Conservation (phyloP, 345 rosid species). For the Toxicodendron radicans region DNA sequence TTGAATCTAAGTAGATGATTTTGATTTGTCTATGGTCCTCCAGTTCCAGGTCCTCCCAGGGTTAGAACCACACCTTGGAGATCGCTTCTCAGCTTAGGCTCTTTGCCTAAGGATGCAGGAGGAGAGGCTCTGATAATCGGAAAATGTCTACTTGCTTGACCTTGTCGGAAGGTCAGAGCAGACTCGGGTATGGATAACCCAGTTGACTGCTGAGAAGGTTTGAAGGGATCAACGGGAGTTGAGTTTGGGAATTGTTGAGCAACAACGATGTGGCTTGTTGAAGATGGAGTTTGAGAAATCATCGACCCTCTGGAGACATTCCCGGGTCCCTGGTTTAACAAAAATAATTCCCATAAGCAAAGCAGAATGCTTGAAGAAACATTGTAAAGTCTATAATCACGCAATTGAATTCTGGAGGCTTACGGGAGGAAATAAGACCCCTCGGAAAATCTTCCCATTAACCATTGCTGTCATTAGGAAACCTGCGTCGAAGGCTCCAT, state of each 20-base stretch:
- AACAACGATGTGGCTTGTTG: slow-evolving; percentile 24
- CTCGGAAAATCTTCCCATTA: slow-evolving; percentile 64
- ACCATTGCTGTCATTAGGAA: slow-evolving; percentile 63
- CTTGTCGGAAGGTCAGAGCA: slow-evolving; percentile 23
- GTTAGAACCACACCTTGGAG: slow-evolving; percentile 70
- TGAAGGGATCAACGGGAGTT: slow-evolving; percentile 19
- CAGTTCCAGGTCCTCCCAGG: slow-evolving; percentile 67
- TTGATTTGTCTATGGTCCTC: slow-evolving; percentile 18
- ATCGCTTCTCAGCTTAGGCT: slow-evolving; percentile 51
- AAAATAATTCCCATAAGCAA: background rate
- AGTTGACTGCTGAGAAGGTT: slow-evolving; percentile 25
- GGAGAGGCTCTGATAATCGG: slow-evolving; percentile 24
- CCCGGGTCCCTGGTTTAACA: slow-evolving; percentile 35
- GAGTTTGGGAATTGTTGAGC: slow-evolving; percentile 27
- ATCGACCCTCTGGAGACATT: slow-evolving; percentile 25
- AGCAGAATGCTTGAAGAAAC: background rate
- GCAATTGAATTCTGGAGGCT: slow-evolving; percentile 9
- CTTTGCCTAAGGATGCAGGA: slow-evolving; percentile 32
- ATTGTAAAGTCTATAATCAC: background rate
- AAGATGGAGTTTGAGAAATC: slow-evolving; percentile 29
- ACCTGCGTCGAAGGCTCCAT: slow-evolving; percentile 73
- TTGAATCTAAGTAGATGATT: background rate
- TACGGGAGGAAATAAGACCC: slow-evolving; percentile 73
- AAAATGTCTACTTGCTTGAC: slow-evolving; percentile 28
- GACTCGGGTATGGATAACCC: slow-evolving; percentile 19